Evolutionary conservation across 108 stramenopile genomes (phyloP).

Genomic region (Seminavis robusta): DNA sequence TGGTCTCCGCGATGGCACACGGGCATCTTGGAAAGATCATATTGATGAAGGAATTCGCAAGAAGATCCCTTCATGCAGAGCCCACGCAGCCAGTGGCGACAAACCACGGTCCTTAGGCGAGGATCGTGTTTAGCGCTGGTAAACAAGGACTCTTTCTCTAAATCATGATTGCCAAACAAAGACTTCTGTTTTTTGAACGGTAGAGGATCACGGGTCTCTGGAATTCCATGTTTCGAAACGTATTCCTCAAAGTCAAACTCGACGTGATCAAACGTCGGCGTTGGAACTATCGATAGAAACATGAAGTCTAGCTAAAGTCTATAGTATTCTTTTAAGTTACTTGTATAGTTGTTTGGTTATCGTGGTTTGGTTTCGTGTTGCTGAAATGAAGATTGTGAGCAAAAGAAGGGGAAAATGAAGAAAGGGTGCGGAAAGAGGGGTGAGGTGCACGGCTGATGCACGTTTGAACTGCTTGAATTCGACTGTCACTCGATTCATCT

Average conservation of each 20-base stretch:
- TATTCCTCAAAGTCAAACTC: slow-evolving; percentile 88
- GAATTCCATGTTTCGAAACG: slow-evolving; percentile 81
- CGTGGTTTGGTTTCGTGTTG: too few species aligned
- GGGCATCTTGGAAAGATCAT: slow-evolving; percentile 89
- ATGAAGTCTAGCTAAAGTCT: too few species aligned
- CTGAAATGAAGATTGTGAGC: too few species aligned
- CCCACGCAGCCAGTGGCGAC: slow-evolving; percentile 94
- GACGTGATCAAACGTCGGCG: slow-evolving; percentile 58
- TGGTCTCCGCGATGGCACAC: slow-evolving; percentile 87
- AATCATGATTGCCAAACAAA: slow-evolving; percentile 73
- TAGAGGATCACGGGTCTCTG: slow-evolving; percentile 85
- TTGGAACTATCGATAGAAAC: too few species aligned
- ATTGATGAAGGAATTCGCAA: slow-evolving; percentile 93
- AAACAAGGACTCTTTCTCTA: slow-evolving; percentile 60
- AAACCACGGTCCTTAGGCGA: slow-evolving; percentile 88
- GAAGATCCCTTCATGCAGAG: slow-evolving; percentile 94
- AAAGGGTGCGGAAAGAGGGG: too few species aligned
- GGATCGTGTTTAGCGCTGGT: slow-evolving; percentile 88
- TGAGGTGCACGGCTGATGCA: too few species aligned
- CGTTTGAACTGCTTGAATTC: too few species aligned
- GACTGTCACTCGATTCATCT: too few species aligned
- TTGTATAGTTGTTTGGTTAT: too few species aligned
- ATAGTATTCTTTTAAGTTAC: too few species aligned
- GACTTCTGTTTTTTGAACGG: slow-evolving; percentile 83
- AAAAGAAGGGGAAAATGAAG: too few species aligned